phyloP scores from a whole-genome alignment of 441 rosid genomes.

The Isatis lusitanica region DNA sequence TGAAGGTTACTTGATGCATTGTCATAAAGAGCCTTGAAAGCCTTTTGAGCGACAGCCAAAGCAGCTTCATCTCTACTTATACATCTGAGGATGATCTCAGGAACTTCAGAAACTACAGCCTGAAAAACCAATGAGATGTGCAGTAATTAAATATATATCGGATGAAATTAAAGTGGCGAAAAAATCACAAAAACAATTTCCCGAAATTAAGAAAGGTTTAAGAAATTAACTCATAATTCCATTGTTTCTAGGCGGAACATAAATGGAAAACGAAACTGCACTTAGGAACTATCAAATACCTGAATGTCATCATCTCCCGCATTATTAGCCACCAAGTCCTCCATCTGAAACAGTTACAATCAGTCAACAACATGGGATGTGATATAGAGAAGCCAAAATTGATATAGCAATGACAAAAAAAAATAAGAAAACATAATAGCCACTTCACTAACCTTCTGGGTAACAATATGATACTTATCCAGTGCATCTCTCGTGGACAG shows the following conservation, averaged over 20 bases:
- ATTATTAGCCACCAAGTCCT: constrained; percentile 65
- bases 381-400: constrained; percentile 3
- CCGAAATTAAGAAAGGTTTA: neutral
- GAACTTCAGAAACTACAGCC: constrained; percentile 88
- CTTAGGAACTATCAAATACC: constrained; percentile 47
- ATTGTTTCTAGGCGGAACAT: neutral
- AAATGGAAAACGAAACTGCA: constrained; percentile 1
- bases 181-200: constrained; percentile 8
- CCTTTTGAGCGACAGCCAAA: constrained; percentile 95
- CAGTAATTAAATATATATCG: neutral
- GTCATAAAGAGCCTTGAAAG: constrained; percentile 90
- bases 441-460: constrained; percentile 62
- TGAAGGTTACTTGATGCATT: constrained; percentile 76
- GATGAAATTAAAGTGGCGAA: constrained; percentile 1
- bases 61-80: constrained; percentile 98
- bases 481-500: constrained; percentile 88
- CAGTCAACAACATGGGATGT: constrained; percentile 28
- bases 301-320: constrained; percentile 84
- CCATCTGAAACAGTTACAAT: constrained; percentile 65
- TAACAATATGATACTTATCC: constrained; percentile 84
- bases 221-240: neutral
- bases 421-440: neutral
- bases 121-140: constrained; percentile 32
- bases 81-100: constrained; percentile 95
- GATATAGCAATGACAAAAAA: neutral